Conservation (phyloP, 371 early-diverging fungal genomes). For the Lichtheimia ornata region DNA sequence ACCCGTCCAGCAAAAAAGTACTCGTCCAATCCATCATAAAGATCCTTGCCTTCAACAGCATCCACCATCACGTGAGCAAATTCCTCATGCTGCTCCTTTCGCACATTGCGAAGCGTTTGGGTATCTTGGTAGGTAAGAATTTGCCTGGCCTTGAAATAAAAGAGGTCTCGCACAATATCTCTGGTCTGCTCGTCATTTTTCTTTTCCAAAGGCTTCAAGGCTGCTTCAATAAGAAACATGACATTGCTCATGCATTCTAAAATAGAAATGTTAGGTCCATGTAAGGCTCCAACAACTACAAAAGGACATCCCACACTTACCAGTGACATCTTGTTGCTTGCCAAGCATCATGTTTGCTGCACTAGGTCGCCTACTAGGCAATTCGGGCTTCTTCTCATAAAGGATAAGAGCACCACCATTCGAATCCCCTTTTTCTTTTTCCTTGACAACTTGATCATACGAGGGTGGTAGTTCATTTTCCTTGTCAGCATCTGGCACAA, state of each 20-base stretch:
- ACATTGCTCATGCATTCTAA: conserved; percentile 76
- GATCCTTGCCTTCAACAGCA: conserved; percentile 53
- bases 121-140: conserved; percentile 54
- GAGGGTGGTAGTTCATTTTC: conserved; percentile 12
- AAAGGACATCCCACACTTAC: too few species aligned
- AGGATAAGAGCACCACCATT: background rate
- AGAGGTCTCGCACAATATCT: conserved; percentile 52
- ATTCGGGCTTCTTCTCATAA: conserved; percentile 11
- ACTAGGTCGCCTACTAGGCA: conserved; percentile 9
- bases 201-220: conserved; percentile 39
- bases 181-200: conserved; percentile 37
- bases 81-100: conserved; percentile 58
- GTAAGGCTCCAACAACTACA: too few species aligned
- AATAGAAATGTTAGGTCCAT: too few species aligned
- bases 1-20: conserved; percentile 59
- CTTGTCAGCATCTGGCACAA: background rate
- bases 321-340: conserved; percentile 69
- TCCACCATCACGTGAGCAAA: conserved; percentile 69
- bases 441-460: conserved; percentile 12
- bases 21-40: conserved; percentile 65
- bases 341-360: conserved; percentile 59
- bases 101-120: conserved; percentile 30
- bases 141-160: conserved; percentile 69
- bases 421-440: background rate
- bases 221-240: conserved; percentile 63